Base-by-base conservation (phyloP, 2,329 filamentous ascomycete species). In the Biscogniauxia marginata region DNA sequence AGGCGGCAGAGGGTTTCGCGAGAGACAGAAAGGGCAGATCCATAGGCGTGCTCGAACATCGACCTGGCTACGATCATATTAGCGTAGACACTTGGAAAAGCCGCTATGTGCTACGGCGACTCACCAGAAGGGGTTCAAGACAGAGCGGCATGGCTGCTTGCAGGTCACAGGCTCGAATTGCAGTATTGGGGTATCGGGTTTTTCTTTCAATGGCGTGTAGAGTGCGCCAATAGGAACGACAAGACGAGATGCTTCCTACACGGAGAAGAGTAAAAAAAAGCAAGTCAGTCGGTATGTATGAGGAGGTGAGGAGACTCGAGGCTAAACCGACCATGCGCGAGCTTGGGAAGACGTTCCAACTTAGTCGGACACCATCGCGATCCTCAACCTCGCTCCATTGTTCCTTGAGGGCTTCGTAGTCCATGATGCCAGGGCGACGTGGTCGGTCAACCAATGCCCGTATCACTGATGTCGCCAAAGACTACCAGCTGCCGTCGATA, bases 291-390 rank as follows among this genome's bases (percentile, higher is more conserved):
- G 65, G 63, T 61, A 55, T 57, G 53, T 6, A 52, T 54, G 58
- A 59, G 58, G 46, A 56, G 22, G 49, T 43, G 16, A 54, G 52
- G 55, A 51, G 46, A 50, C 30, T 45, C 46, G 34, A 54, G 54
- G 59, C 55, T 39, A 11, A 16, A 77, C 83, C 67, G 67, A 91
- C 93, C 92, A 99, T 97, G 73, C 95, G 91, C 70, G 93, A 93
- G 79, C 93, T 97, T 50, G 95, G 95, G 71, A 99, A 96, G 59
- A 96, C 96, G 74, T 99, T 99, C 95, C 95, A 99, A 77, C 93
- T 97, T 64, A 99, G 83, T 62, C 95, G 88, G 70, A 98, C 86
- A 59, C 95, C 95, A 85, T 99, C 95, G 66, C 91, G 87, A 71
- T 99, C 95, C 79, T 99, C 95, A 57, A 96, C 88, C 74, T 97